These are phyloP conservation scores for Zoysia japonica DNA, from an alignment of 176 grass and related monocot species.

Conservation along the genomic window DNA sequence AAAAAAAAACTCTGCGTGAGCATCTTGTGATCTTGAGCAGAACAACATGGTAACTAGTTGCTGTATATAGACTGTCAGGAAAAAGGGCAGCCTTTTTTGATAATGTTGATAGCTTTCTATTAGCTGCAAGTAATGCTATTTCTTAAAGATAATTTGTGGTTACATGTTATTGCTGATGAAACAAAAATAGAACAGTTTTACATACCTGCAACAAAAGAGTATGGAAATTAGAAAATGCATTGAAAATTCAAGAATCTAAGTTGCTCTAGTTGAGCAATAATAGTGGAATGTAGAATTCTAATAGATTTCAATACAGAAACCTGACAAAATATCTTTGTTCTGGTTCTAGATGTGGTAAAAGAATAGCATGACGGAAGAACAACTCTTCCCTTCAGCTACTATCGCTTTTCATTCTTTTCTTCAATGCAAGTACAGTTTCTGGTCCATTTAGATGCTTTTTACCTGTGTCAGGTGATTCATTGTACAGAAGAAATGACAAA, in stretches of 20 bases:
- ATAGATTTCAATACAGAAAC: background rate
- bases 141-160: background rate
- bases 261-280: conserved; percentile 23
- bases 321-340: background rate
- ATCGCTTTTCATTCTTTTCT: background rate
- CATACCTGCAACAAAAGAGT: background rate
- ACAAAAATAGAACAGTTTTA: background rate
- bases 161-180: conserved; percentile 5
- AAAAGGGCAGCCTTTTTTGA: background rate
- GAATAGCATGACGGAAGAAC: background rate
- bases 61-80: conserved; percentile 1
- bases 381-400: background rate
- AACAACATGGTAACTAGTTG: background rate
- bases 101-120: background rate
- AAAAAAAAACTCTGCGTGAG: no score
- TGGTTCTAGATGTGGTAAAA: background rate
- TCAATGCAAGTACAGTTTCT: background rate
- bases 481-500: conserved; percentile 93
- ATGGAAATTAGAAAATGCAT: background rate
- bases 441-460: background rate
- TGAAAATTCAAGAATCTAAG: background rate
- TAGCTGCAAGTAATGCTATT: background rate
- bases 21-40: background rate
- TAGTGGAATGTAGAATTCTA: background rate
- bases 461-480: conserved; percentile 62